Evolutionary conservation across 164 flowering plant genomes (phyloP).

Genomic region (Piper longum): DNA sequence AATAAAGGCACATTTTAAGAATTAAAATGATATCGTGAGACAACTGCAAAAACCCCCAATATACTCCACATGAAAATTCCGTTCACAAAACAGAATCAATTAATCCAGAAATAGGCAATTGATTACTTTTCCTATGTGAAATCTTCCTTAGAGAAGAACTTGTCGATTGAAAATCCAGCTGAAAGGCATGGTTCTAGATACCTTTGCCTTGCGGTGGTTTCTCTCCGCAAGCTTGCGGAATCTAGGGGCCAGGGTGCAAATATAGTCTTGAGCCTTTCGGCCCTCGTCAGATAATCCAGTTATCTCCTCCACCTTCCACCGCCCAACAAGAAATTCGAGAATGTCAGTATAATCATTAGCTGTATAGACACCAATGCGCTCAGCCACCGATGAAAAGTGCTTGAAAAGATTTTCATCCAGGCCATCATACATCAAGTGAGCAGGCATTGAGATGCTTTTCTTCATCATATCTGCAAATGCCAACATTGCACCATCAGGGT

Average conservation of each 20-base stretch:
- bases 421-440: constrained; percentile 21
- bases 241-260: constrained; percentile 41
- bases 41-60: no score
- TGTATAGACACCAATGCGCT: no score
- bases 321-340: constrained; percentile 52
- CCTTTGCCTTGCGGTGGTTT: constrained; percentile 26
- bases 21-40: no score
- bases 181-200: constrained; percentile 28
- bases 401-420: constrained; percentile 47
- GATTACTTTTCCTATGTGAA: background rate
- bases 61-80: no score
- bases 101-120: no score
- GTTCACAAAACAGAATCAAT: no score
- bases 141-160: constrained; percentile 24
- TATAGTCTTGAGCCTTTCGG: constrained; percentile 48
- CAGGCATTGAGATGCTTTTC: no score
- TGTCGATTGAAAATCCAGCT: constrained; percentile 56
- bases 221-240: constrained; percentile 39
- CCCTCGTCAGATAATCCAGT: constrained; percentile 59
- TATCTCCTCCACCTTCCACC: constrained; percentile 49
- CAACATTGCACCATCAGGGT: constrained; percentile 44
- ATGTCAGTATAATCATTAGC: constrained; percentile 34
- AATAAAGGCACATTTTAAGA: no score
- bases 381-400: constrained; percentile 42
- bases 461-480: background rate